These are phyloP conservation scores for Mucor irregularis DNA, from an alignment of 371 early-diverging fungal species.

Conservation along the genomic window DNA sequence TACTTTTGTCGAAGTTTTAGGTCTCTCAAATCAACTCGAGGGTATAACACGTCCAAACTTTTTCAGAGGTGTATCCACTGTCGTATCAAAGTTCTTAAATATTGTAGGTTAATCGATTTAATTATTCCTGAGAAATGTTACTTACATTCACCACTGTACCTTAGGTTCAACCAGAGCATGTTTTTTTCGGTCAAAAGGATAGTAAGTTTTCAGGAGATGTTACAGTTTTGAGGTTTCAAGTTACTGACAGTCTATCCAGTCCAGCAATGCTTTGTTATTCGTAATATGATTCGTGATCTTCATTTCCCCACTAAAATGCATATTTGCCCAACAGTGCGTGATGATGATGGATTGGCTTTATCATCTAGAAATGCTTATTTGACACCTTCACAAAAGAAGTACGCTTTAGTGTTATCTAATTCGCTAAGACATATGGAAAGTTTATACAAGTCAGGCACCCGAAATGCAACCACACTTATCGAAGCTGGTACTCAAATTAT, in stretches of 20 bases:
- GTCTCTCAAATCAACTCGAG: slow-evolving; percentile 89
- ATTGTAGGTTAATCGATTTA: slow-evolving; percentile 45
- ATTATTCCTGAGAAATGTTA: not conserved
- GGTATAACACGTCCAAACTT: slow-evolving; percentile 93
- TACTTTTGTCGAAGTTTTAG: slow-evolving; percentile 91
- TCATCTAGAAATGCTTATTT: slow-evolving; percentile 90
- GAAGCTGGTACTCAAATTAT: slow-evolving; percentile 42
- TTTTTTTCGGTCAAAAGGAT: slow-evolving; percentile 97
- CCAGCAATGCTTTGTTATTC: slow-evolving; percentile 92
- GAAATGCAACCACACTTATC: slow-evolving; percentile 53
- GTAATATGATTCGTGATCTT: slow-evolving; percentile 81
- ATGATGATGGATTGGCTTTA: slow-evolving; percentile 88
- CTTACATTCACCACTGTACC: slow-evolving; percentile 1
- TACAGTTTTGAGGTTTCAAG: no score
- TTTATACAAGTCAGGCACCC: slow-evolving; percentile 50
- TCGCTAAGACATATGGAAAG: slow-evolving; percentile 63
- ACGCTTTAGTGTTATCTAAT: slow-evolving; percentile 78
- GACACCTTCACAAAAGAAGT: slow-evolving; percentile 64
- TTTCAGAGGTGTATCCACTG: slow-evolving; percentile 96
- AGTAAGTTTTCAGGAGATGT: no score
- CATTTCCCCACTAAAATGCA: slow-evolving; percentile 76
- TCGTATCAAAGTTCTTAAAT: slow-evolving; percentile 93
- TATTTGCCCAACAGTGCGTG: slow-evolving; percentile 80
- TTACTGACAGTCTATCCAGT: no score
- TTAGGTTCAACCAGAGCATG: slow-evolving; percentile 73